Base-by-base conservation (phyloP, 1,139 yeast genomes). In the Magnusiomyces ingens region DNA sequence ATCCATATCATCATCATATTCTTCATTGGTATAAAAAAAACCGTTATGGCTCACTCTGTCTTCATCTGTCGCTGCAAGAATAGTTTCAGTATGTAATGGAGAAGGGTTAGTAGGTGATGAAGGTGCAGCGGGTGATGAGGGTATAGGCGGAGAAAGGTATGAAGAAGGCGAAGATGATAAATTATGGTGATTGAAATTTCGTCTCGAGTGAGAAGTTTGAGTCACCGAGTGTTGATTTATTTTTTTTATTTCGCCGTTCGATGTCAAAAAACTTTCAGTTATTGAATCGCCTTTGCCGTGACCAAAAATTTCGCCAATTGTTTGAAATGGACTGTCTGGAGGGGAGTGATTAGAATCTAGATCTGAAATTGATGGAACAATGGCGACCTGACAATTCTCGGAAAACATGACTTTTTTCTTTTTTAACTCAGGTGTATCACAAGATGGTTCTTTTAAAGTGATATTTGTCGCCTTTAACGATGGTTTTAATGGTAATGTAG, bases 371-470 rank as follows among this genome's bases (percentile, higher is more conserved):
- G 53, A 51, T 2, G 57, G 57, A 10, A 54, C 50, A n/a, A 54
- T 52, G 2, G 57, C 49, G 26, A 54, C 46, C 45, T 54, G 55
- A 22, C 52, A 53, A 19, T 54, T 50, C 15, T 45, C 47, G 3
- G 57, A 54, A 44, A 54, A 54, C 55, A 54, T 50, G 10, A 54
- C 57, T 26, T 54, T 54, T 29, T 54, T 54, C 48, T 52, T 52
- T 22, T 44, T 43, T 2, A 29, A 38, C 3, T 19, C 47, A 36
- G 41, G 13, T 42, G 45, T 13, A 8, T 12, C 21, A 42, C 13
- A 42, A 6, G 17, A 3, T 5, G 21, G 3, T 42, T 19, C 45
- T n/a, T 42, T 42, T 6, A 13, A 8, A 40, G 43, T 15, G 21
- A 8, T 13, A 8, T 32, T 32, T 4, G 40, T 13, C 4, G 40